A percentile compares a stretch with the other conserved stretches of the same genome.
phyloP scores from a whole-genome alignment of 441 rosid genomes.

The Eruca vesicaria region DNA sequence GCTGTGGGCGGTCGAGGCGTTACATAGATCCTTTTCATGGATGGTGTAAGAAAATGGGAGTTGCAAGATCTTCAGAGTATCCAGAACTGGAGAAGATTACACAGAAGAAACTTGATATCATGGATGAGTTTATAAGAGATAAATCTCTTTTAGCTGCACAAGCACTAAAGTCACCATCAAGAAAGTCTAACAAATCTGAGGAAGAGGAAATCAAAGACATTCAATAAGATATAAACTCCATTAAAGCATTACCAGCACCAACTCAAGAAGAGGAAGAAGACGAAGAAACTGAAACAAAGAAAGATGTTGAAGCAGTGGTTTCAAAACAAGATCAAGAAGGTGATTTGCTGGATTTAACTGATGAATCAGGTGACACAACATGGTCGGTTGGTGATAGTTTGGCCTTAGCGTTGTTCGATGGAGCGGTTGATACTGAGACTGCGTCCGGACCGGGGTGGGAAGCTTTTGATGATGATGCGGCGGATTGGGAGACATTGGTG shows the following conservation, averaged over 20 bases:
- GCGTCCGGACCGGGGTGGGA: slow-evolving; percentile 45
- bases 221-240: background rate
- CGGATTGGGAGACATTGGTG: slow-evolving; percentile 72
- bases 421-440: slow-evolving; percentile 6
- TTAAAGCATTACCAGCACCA: slow-evolving; percentile 50
- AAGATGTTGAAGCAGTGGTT: slow-evolving; percentile 23
- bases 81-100: background rate
- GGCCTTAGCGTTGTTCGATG: slow-evolving; percentile 65
- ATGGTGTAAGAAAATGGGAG: background rate
- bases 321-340: slow-evolving; percentile 31
- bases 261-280: slow-evolving; percentile 25
- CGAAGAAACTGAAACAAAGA: slow-evolving; percentile 6
- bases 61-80: background rate
- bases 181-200: background rate
- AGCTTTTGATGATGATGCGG: slow-evolving; percentile 48
- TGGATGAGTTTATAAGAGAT: background rate
- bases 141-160: background rate
- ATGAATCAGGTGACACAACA: slow-evolving; percentile 42
- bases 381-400: slow-evolving; percentile 42
- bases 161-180: background rate
- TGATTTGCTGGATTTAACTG: slow-evolving; percentile 58
- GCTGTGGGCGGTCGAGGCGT: no score
- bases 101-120: background rate
- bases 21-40: background rate
- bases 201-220: background rate